These are phyloP conservation scores for Trichosporon sp. DNA, from an alignment of 1,284 basidiomycete species.

Conservation along the genomic window DNA sequence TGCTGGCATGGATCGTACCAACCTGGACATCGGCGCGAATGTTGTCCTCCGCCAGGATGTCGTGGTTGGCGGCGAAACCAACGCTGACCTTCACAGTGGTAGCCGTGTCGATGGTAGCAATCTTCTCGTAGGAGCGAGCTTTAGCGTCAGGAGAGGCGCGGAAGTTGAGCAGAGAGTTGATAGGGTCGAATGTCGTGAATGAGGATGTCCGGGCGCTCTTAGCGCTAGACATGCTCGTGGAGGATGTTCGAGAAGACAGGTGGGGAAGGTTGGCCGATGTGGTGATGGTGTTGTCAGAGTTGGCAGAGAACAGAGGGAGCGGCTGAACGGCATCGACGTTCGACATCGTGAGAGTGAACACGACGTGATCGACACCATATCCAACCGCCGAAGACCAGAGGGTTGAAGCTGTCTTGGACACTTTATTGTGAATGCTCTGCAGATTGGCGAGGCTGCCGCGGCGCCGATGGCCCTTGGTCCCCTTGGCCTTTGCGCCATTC, in stretches of 20 bases:
- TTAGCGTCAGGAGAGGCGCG: not conserved
- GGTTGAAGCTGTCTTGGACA: constrained; percentile 28
- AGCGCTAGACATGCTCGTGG: not conserved
- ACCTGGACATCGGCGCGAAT: constrained; percentile 26
- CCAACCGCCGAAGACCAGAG: constrained; percentile 39
- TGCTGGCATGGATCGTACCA: constrained; percentile 24
- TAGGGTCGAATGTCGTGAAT: constrained; percentile 3
- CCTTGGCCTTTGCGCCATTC: not conserved
- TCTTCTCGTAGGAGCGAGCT: constrained; percentile 19
- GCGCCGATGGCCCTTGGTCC: not conserved
- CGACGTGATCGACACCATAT: constrained; percentile 33
- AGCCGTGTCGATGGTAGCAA: constrained; percentile 25
- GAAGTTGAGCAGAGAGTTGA: constrained; percentile 7
- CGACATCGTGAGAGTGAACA: constrained; percentile 23
- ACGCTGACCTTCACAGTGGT: constrained; percentile 23
- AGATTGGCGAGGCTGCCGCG: not conserved
- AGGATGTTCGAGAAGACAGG: not conserved
- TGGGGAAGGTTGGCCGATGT: constrained; percentile 6
- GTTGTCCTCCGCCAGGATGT: constrained; percentile 37
- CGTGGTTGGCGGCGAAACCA: constrained; percentile 39
- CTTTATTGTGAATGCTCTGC: constrained; percentile 4
- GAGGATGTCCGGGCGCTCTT: not conserved
- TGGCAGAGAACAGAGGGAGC: not conserved
- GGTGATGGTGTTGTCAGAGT: not conserved
- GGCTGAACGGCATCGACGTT: constrained; percentile 33